Percentiles rank a stretch among this genome's conserved stretches.
phyloP scores from a whole-genome alignment of 2,329 filamentous ascomycete genomes.

The Aspergillus quadrilineatus region DNA sequence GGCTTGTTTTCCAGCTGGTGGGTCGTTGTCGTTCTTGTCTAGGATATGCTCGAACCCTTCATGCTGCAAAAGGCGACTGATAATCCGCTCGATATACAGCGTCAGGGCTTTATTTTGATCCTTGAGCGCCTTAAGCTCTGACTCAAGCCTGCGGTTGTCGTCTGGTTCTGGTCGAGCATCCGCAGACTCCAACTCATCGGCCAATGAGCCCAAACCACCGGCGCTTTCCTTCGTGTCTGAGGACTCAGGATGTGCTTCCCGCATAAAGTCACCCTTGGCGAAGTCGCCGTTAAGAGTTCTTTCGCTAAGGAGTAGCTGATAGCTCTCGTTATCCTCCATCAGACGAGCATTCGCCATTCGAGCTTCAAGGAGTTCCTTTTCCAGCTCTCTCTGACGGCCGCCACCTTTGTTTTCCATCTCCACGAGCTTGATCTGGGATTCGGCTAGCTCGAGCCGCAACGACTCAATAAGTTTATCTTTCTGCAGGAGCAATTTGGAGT shows the following conservation, averaged over 20 bases:
- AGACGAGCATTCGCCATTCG: slow-evolving; percentile 93
- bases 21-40: slow-evolving; percentile 67
- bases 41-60: slow-evolving; percentile 94
- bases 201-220: slow-evolving; percentile 59
- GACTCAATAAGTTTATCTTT: slow-evolving; percentile 97
- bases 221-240: slow-evolving; percentile 46
- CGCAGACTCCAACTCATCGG: slow-evolving; percentile 80
- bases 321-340: slow-evolving; percentile 99
- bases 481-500: slow-evolving; percentile 84
- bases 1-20: slow-evolving; percentile 28
- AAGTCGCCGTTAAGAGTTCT: slow-evolving; percentile 96
- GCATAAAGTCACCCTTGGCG: slow-evolving; percentile 76
- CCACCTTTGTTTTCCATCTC: slow-evolving; percentile 93
- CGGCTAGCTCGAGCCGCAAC: slow-evolving; percentile 84
- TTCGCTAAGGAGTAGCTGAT: slow-evolving; percentile 89
- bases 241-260: slow-evolving; percentile 42
- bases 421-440: slow-evolving; percentile 91
- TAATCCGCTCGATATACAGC: slow-evolving; percentile 98
- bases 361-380: slow-evolving; percentile 83
- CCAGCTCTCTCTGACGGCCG: slow-evolving; percentile 82
- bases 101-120: slow-evolving; percentile 97
- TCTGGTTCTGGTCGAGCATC: slow-evolving; percentile 63
- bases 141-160: slow-evolving; percentile 66
- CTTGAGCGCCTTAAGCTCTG: slow-evolving; percentile 74
- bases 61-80: slow-evolving; percentile 88